phyloP scores from a whole-genome alignment of 2,329 filamentous ascomycete species.

The Fusarium sp. region DNA sequence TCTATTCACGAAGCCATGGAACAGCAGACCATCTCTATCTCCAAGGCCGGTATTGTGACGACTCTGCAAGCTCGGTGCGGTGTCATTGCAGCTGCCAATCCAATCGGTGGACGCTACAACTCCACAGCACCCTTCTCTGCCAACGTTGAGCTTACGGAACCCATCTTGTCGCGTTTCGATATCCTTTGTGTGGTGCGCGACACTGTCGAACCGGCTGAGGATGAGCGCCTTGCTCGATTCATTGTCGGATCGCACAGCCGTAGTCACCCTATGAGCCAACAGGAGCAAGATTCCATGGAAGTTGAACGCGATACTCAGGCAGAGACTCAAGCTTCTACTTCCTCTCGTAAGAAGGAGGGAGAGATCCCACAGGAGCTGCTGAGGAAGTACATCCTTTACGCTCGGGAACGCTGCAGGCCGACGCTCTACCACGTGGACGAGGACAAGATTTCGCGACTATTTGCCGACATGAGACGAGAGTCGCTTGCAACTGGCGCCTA shows the following conservation, averaged over 20 bases:
- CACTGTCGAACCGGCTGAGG: conserved; percentile 91
- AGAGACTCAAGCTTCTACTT: conserved; percentile 54
- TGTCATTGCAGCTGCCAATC: conserved; percentile 97
- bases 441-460: conserved; percentile 94
- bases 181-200: conserved; percentile 97
- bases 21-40: conserved; percentile 99
- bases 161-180: conserved; percentile 97
- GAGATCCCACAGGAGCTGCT: conserved; percentile 93
- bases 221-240: conserved; percentile 93
- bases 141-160: conserved; percentile 97
- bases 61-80: conserved; percentile 96
- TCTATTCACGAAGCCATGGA: conserved; percentile 99
- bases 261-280: conserved; percentile 80
- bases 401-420: conserved; percentile 88
- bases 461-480: conserved; percentile 96
- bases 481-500: conserved; percentile 95
- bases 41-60: conserved; percentile 98
- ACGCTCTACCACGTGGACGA: conserved; percentile 98
- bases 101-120: conserved; percentile 96
- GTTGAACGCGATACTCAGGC: conserved; percentile 69
- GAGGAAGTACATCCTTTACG: conserved; percentile 97
- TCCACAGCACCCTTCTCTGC: conserved; percentile 95
- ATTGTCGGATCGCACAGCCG: conserved; percentile 95
- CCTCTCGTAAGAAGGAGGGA: conserved; percentile 61
- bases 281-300: conserved; percentile 71